phyloP scores from a whole-genome alignment of 2,329 filamentous ascomycete species.

The Bisporella sp. region DNA sequence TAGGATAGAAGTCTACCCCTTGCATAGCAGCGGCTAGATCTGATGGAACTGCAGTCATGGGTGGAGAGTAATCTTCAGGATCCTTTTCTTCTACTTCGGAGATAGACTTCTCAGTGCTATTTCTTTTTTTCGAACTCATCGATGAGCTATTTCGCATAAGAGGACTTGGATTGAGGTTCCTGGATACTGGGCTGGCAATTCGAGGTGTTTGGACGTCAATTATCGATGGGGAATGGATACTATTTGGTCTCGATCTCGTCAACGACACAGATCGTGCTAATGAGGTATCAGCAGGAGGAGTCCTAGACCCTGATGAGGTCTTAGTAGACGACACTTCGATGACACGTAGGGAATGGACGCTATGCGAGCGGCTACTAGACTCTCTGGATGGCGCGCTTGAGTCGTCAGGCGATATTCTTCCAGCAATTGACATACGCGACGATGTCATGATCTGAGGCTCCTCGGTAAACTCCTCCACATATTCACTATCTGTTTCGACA shows the following conservation, averaged over 20 bases:
- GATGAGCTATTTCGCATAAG: slow-evolving; percentile 17
- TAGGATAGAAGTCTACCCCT: slow-evolving; percentile 17
- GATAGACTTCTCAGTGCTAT: slow-evolving; percentile 20
- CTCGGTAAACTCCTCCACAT: slow-evolving; percentile 20
- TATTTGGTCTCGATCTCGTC: slow-evolving; percentile 19
- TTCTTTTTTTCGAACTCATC: slow-evolving; percentile 16
- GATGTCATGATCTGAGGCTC: slow-evolving; percentile 30
- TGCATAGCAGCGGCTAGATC: slow-evolving; percentile 21
- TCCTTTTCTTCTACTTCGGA: slow-evolving; percentile 24
- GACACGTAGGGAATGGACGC: slow-evolving; percentile 26
- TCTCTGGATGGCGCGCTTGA: slow-evolving; percentile 13
- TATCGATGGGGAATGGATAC: slow-evolving; percentile 14
- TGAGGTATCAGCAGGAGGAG: slow-evolving; percentile 12
- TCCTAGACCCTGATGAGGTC: slow-evolving; percentile 17
- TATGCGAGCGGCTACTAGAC: slow-evolving; percentile 22
- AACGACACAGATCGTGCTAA: slow-evolving; percentile 9
- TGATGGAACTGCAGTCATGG: slow-evolving; percentile 15
- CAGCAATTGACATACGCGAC: slow-evolving; percentile 25
- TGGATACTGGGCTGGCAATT: slow-evolving; percentile 17
- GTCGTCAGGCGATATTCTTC: slow-evolving; percentile 20
- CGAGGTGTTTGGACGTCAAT: slow-evolving; percentile 12
- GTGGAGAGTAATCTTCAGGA: slow-evolving; percentile 6
- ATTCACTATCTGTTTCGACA: slow-evolving; percentile 16
- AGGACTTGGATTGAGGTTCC: slow-evolving; percentile 18
- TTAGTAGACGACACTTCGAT: slow-evolving; percentile 24